A percentile compares a stretch with the other conserved stretches of the same genome.
phyloP scores from a whole-genome alignment of 2,329 filamentous ascomycete genomes.

The Diaporthe amygdali region DNA sequence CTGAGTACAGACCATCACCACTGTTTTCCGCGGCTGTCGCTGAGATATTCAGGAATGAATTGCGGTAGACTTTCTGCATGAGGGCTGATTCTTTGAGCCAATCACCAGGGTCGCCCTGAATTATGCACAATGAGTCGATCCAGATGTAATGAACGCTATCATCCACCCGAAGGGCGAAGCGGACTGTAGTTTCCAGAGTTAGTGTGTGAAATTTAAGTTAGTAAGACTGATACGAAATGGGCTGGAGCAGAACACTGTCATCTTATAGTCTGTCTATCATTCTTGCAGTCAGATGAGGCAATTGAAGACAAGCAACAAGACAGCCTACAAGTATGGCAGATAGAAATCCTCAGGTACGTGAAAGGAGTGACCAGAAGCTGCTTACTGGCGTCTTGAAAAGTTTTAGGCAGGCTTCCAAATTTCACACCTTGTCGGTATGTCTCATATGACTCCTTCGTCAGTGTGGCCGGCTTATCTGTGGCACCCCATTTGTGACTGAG shows the following conservation, averaged over 20 bases:
- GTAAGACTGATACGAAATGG: neutral
- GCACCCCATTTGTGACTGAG: neutral
- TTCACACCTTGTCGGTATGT: neutral
- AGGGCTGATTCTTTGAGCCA: slow-evolving; percentile 26
- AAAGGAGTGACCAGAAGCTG: neutral
- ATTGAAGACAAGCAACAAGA: neutral
- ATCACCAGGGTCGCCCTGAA: slow-evolving; percentile 24
- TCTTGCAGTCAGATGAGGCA: neutral
- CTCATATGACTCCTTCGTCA: neutral
- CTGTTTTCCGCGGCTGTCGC: slow-evolving; percentile 25
- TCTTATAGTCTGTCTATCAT: too few relatives aligned
- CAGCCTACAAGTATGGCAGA: neutral
- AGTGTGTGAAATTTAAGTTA: neutral
- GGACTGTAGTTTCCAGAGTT: neutral
- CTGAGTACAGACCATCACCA: slow-evolving; percentile 12
- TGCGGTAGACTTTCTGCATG: slow-evolving; percentile 29
- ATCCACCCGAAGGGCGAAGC: neutral
- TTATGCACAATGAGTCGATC: slow-evolving; percentile 22
- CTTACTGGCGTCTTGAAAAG: slow-evolving; percentile 3
- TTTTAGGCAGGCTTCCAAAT: neutral
- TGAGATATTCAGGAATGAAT: slow-evolving; percentile 29
- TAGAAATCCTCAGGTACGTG: neutral
- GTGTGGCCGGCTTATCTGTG: neutral
- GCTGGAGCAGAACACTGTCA: neutral
- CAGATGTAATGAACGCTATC: slow-evolving; percentile 14